Evolutionary conservation across 2,329 filamentous ascomycete genomes (phyloP).

Genomic region (Cytospora leucostoma): DNA sequence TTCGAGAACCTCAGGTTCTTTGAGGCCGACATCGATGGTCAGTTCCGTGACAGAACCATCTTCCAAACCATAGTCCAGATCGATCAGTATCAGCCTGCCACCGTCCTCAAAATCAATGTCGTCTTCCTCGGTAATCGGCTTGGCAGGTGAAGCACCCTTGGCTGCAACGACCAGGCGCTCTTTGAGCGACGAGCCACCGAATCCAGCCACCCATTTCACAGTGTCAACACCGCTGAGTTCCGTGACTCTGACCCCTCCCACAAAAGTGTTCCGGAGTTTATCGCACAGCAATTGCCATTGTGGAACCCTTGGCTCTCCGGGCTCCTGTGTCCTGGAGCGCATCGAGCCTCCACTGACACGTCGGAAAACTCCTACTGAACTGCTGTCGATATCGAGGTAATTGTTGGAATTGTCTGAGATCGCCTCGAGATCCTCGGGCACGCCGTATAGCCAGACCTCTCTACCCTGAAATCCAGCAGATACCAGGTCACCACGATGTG

Average conservation of each 20-base stretch:
- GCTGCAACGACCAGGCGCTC: slow-evolving; percentile 71
- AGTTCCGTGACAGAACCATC: slow-evolving; percentile 61
- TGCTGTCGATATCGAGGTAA: slow-evolving; percentile 27
- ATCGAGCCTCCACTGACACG: slow-evolving; percentile 46
- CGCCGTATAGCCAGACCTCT: slow-evolving; percentile 77
- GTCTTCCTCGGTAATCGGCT: slow-evolving; percentile 66
- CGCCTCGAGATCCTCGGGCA: slow-evolving; percentile 72
- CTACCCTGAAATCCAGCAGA: slow-evolving; percentile 72
- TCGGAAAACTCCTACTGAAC: slow-evolving; percentile 37
- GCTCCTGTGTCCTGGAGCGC: slow-evolving; percentile 43
- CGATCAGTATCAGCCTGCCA: slow-evolving; percentile 70
- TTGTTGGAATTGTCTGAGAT: slow-evolving; percentile 44
- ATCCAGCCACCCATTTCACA: slow-evolving; percentile 70
- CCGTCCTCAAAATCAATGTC: slow-evolving; percentile 73
- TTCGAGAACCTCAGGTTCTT: slow-evolving; percentile 67
- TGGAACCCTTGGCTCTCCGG: slow-evolving; percentile 46
- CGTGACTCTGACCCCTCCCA: slow-evolving; percentile 66
- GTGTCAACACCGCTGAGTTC: slow-evolving; percentile 67
- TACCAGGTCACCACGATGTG: slow-evolving; percentile 69
- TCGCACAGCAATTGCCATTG: slow-evolving; percentile 72
- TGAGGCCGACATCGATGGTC: slow-evolving; percentile 73
- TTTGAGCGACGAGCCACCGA: slow-evolving; percentile 48
- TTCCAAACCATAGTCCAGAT: slow-evolving; percentile 66
- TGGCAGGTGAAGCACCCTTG: slow-evolving; percentile 63
- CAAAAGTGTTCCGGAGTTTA: slow-evolving; percentile 68